These are phyloP conservation scores for Corymbia citriodora DNA, from an alignment of 441 rosid genomes.

Conservation along the genomic window DNA sequence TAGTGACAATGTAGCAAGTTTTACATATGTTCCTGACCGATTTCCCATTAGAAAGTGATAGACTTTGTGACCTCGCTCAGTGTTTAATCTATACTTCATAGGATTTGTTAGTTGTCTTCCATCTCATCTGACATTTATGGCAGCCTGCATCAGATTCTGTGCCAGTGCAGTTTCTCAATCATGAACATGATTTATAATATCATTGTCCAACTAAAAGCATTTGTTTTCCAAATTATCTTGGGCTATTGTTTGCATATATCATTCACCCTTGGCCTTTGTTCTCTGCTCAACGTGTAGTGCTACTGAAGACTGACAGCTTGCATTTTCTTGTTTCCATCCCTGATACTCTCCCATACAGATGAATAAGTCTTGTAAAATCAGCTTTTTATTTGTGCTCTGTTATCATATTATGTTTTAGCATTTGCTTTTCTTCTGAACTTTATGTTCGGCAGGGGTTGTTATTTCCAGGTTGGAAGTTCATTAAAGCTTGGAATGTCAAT, in stretches of 20 bases:
- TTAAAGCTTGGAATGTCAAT: slow-evolving; percentile 77
- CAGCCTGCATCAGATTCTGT: neutral
- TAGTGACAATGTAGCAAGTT: neutral
- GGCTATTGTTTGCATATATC: neutral
- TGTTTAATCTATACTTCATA: neutral
- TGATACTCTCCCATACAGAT: neutral
- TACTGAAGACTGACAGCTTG: neutral
- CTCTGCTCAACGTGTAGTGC: neutral
- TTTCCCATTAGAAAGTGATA: neutral
- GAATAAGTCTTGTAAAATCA: neutral
- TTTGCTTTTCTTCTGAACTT: slow-evolving; percentile 1
- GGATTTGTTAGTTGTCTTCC: neutral
- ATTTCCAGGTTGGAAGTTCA: slow-evolving; percentile 62
- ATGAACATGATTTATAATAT: neutral
- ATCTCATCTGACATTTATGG: neutral
- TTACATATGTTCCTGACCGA: neutral
- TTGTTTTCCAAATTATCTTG: neutral
- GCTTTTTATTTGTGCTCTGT: neutral
- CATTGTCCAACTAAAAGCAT: neutral
- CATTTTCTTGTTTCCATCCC: neutral
- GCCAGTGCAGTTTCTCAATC: neutral
- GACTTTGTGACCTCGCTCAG: neutral
- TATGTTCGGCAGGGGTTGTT: slow-evolving; percentile 70
- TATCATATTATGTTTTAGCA: neutral
- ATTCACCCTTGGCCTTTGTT: neutral